Base-by-base conservation (phyloP, 805 yeast species). In the Tetrapisispora pingtungensis region DNA sequence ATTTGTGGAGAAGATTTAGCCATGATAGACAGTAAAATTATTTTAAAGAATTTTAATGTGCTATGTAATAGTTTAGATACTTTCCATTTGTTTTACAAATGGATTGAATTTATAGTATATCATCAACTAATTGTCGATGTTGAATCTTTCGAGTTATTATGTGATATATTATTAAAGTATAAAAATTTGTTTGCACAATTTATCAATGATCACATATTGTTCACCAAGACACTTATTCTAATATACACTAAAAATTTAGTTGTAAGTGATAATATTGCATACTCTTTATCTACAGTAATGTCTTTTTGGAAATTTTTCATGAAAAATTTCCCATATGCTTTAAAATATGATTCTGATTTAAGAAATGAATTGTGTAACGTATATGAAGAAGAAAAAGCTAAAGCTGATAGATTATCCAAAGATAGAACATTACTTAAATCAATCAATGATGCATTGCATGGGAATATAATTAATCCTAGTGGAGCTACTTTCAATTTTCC, bases 181-280 rank as follows among this genome's bases (percentile, higher is more conserved):
- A 54, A 55, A 20, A 58, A 56, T 45, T 41, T 65, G 5, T 68
- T 68, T 46, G 59, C 69, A 4, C 59, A 66, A 38, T 50, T 64
- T 40, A 65, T 68, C 8, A 67, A 68, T 45, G 66, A 61, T 20
- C 69, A 66, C 46, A 56, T 64, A 30, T 53, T 68, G 37, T 52
- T 60, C 36, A 55, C 59, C 44, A 56, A 65, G 52, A 52, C 62
- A 1, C 54, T 61, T 28, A 54, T 60, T 15, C 52, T 56, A 45
- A 51, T 58, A 10, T 59, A 61, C 37, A 45, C 46, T 15, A 57
- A 56, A 27, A 47, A 53, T 5, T 34, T 62, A 17, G 52, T 49
- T 27, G 46, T 46, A 6, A 58, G 49, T 26, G 62, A 61, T 41
- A 40, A 46, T 19, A 43, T 43, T 5, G 46, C 54, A 15, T 59